These are phyloP conservation scores for Xylariaceae sp. DNA, from an alignment of 2,329 filamentous ascomycete species.

Conservation along the genomic window DNA sequence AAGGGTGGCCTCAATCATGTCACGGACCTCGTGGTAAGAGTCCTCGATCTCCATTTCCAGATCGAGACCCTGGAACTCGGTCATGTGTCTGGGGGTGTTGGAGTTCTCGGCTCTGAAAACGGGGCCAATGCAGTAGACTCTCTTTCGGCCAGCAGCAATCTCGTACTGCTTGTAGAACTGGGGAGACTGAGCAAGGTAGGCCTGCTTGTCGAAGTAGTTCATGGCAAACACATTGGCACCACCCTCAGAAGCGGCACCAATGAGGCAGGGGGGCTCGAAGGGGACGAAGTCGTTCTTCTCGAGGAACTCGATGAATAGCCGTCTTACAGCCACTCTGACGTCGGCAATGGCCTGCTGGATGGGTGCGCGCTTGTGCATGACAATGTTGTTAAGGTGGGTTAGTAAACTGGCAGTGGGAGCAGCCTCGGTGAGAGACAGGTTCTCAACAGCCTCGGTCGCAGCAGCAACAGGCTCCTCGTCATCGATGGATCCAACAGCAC, in stretches of 20 bases:
- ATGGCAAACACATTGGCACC: slow-evolving; percentile 88
- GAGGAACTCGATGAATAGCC: slow-evolving; percentile 75
- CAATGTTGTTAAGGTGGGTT: slow-evolving; percentile 84
- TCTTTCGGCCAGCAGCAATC: slow-evolving; percentile 72
- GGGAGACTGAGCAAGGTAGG: slow-evolving; percentile 73
- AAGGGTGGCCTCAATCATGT: slow-evolving; percentile 68
- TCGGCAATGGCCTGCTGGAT: slow-evolving; percentile 75
- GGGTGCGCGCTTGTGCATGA: slow-evolving; percentile 85
- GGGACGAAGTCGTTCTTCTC: slow-evolving; percentile 68
- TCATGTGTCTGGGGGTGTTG: slow-evolving; percentile 80
- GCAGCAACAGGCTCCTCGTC: slow-evolving; percentile 45
- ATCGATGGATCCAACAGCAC: slow-evolving; percentile 52
- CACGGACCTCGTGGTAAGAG: slow-evolving; percentile 68
- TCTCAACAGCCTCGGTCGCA: slow-evolving; percentile 36
- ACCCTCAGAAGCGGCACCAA: slow-evolving; percentile 86
- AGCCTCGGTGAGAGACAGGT: slow-evolving; percentile 35
- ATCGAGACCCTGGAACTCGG: slow-evolving; percentile 85
- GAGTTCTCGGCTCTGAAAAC: slow-evolving; percentile 84
- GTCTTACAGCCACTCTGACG: slow-evolving; percentile 53
- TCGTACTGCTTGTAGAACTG: slow-evolving; percentile 87
- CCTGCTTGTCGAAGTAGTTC: slow-evolving; percentile 81
- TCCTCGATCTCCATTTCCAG: slow-evolving; percentile 84
- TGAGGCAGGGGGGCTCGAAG: slow-evolving; percentile 85
- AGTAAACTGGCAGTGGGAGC: slow-evolving; percentile 71
- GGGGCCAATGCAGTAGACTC: slow-evolving; percentile 72